Evolutionary conservation across 2,329 filamentous ascomycete genomes (phyloP).

Genomic region (Colletotrichum tofieldiae): DNA sequence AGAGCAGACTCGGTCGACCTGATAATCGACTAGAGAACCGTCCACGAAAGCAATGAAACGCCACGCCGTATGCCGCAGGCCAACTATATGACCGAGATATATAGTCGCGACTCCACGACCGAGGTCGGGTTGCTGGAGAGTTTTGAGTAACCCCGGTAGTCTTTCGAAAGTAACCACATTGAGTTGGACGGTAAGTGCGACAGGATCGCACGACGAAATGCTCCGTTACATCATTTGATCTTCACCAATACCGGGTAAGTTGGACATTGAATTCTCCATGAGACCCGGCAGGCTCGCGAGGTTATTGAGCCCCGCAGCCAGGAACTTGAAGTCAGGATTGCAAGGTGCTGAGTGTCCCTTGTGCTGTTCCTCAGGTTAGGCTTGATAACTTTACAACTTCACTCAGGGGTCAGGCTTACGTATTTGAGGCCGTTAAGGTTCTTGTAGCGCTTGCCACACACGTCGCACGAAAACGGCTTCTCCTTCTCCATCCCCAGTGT

Average conservation of each 20-base stretch:
- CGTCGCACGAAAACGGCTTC: conserved; percentile 97
- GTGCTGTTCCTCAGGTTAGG: conserved; percentile 61
- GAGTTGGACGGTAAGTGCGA: background rate
- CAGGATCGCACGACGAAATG: background rate
- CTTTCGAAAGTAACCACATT: conserved; percentile 1
- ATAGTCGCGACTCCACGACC: background rate
- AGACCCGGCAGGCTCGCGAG: conserved; percentile 49
- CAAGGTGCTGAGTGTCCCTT: conserved; percentile 90
- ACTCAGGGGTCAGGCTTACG: conserved; percentile 61
- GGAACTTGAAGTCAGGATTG: conserved; percentile 81
- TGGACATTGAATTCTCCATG: conserved; percentile 48
- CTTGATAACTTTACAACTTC: background rate
- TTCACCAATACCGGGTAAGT: conserved; percentile 61
- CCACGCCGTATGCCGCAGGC: conserved; percentile 35
- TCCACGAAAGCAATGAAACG: conserved; percentile 39
- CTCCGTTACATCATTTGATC: conserved; percentile 53
- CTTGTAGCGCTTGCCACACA: conserved; percentile 98
- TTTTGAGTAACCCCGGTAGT: background rate
- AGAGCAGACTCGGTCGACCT: conserved; percentile 37
- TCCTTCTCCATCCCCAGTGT: conserved; percentile 99
- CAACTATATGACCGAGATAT: conserved; percentile 19
- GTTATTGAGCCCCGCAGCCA: conserved; percentile 61
- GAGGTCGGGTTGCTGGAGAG: conserved; percentile 1
- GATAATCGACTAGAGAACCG: conserved; percentile 29
- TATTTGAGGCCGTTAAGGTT: conserved; percentile 99